These are phyloP conservation scores for Tylopilus subfusipes DNA, from an alignment of 768 basidiomycete genomes.

Conservation along the genomic window DNA sequence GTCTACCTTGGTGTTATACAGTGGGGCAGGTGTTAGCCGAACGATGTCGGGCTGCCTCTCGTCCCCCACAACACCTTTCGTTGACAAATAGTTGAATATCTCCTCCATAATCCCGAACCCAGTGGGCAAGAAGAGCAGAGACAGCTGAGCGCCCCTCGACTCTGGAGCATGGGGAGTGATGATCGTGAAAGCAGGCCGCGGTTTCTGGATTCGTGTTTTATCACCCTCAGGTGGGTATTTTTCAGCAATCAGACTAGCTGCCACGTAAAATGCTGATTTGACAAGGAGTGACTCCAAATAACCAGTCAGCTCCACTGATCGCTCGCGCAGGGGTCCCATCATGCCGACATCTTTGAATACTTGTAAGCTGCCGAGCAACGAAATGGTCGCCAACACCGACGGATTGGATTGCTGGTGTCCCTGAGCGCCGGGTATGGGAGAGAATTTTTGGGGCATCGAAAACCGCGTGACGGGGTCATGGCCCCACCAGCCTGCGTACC, in stretches of 20 bases:
- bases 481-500: conserved; percentile 98
- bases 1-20: conserved; percentile 84
- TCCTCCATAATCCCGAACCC: conserved; percentile 61
- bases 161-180: conserved; percentile 74
- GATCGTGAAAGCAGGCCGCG: conserved; percentile 72
- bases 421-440: conserved; percentile 84
- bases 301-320: conserved; percentile 67
- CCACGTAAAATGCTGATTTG: conserved; percentile 61
- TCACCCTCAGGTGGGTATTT: conserved; percentile 25
- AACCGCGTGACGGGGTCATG: conserved; percentile 86
- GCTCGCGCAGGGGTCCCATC: conserved; percentile 61
- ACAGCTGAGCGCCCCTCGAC: conserved; percentile 83
- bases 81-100: conserved; percentile 57
- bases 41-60: conserved; percentile 92
- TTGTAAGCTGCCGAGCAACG: conserved; percentile 80
- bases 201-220: conserved; percentile 10
- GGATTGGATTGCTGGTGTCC: conserved; percentile 98
- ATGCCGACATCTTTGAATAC: conserved; percentile 78
- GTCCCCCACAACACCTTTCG: conserved; percentile 84
- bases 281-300: conserved; percentile 64
- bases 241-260: conserved; percentile 34
- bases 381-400: conserved; percentile 70
- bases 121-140: conserved; percentile 70
- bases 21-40: conserved; percentile 76
- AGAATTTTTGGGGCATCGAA: conserved; percentile 81